A percentile compares a stretch with the other conserved stretches of the same genome.
Conservation (phyloP, 169 alveolate species). For the Babesia microti region DNA sequence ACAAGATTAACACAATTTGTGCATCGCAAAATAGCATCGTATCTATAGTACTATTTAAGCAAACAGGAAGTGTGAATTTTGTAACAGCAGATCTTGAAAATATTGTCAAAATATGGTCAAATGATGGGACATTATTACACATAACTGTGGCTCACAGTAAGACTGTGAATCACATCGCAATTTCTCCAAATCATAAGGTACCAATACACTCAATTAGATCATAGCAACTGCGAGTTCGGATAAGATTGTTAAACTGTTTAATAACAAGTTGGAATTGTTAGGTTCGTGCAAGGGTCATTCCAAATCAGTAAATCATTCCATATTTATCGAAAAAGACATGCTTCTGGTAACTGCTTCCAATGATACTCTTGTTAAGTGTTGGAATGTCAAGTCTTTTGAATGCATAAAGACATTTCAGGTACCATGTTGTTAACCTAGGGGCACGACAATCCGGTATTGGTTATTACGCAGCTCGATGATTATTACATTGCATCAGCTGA, state of each 20-base stretch:
- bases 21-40: no score
- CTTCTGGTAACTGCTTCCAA: slow-evolving; percentile 34
- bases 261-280: slow-evolving; percentile 23
- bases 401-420: slow-evolving; percentile 45
- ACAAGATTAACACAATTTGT: no score
- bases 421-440: slow-evolving; percentile 8
- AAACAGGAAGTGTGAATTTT: no score
- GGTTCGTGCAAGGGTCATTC: slow-evolving; percentile 42
- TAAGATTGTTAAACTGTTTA: slow-evolving; percentile 31
- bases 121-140: no score
- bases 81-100: no score
- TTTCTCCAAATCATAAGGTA: slow-evolving; percentile 44
- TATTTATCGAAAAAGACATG: slow-evolving; percentile 25
- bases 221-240: slow-evolving; percentile 35
- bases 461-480: slow-evolving; percentile 17
- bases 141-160: slow-evolving; percentile 34
- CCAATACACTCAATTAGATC: slow-evolving; percentile 1
- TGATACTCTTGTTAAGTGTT: slow-evolving; percentile 34
- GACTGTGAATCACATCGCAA: slow-evolving; percentile 25
- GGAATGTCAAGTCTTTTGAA: slow-evolving; percentile 38
- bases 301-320: slow-evolving; percentile 26
- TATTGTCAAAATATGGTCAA: no score
- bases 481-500: slow-evolving; percentile 30
- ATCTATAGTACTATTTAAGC: no score
- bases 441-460: slow-evolving; percentile 44